Evolutionary conservation across 2,329 filamentous ascomycete genomes (phyloP).

Genomic region (Seiridium cupressi): DNA sequence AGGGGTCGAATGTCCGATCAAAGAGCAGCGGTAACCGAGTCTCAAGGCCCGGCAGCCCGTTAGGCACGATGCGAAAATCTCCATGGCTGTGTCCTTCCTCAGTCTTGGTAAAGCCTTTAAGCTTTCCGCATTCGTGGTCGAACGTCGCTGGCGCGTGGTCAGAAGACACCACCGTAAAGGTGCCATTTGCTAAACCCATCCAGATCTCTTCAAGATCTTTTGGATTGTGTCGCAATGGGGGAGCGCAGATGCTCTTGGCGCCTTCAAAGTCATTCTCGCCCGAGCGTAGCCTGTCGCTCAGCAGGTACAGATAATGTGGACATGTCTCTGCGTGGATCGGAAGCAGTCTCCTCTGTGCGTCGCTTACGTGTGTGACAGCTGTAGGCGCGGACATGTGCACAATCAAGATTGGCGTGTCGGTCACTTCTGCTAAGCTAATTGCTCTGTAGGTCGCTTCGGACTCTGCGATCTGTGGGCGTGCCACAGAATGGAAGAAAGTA

Average conservation of each 20-base stretch:
- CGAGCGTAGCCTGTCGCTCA: conserved; percentile 34
- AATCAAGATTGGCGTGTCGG: conserved; percentile 49
- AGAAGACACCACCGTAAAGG: conserved; percentile 51
- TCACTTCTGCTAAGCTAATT: conserved; percentile 46
- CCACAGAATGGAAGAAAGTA: conserved; percentile 44
- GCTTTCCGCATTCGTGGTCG: conserved; percentile 13
- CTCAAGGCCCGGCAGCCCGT: conserved; percentile 12
- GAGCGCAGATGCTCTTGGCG: conserved; percentile 53
- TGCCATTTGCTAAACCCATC: conserved; percentile 49
- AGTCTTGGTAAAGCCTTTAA: conserved; percentile 3
- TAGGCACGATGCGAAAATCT: conserved; percentile 11
- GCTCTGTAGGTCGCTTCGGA: conserved; percentile 48
- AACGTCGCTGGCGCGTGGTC: conserved; percentile 12
- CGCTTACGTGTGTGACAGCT: conserved; percentile 45
- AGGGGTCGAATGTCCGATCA: conserved; percentile 12
- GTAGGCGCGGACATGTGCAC: conserved; percentile 49
- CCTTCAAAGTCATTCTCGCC: conserved; percentile 39
- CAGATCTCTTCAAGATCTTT: conserved; percentile 51
- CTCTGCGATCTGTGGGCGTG: conserved; percentile 44
- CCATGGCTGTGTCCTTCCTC: conserved; percentile 2
- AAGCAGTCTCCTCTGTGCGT: conserved; percentile 47
- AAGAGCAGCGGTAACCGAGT: conserved; percentile 12
- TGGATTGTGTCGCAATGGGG: conserved; percentile 44
- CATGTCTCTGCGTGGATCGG: conserved; percentile 58
- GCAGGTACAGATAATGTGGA: conserved; percentile 57